Evolutionary conservation across 345 rosid genomes (phyloP).

Genomic region (Acer yangbiense): DNA sequence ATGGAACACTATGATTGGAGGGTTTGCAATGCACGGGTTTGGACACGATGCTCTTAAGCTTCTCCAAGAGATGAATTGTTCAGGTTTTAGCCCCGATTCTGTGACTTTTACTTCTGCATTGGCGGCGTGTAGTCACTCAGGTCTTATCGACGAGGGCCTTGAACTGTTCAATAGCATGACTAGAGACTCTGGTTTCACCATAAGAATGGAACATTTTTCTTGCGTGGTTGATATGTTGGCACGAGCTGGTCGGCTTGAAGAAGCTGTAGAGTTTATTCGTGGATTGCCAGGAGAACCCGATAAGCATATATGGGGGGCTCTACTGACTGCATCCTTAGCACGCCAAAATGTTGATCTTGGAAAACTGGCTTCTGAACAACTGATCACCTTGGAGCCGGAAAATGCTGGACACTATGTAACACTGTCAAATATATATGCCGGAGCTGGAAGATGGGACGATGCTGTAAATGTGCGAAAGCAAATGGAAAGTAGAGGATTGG

Average conservation of each 20-base stretch:
- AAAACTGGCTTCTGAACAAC: constrained; percentile 34
- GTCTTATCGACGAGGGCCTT: constrained; percentile 43
- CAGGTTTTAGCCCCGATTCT: constrained; percentile 33
- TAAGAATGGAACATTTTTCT: constrained; percentile 38
- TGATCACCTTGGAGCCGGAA: constrained; percentile 42
- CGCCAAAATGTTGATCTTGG: constrained; percentile 38
- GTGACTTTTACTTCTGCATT: constrained; percentile 23
- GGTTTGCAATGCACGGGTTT: constrained; percentile 26
- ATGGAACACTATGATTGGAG: constrained; percentile 49
- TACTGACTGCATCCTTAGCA: constrained; percentile 38
- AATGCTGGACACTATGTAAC: constrained; percentile 42
- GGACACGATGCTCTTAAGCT: constrained; percentile 38
- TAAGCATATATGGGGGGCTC: constrained; percentile 40
- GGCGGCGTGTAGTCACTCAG: constrained; percentile 38
- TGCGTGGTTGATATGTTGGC: constrained; percentile 46
- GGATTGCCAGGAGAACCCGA: constrained; percentile 38
- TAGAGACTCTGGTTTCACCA: constrained; percentile 21
- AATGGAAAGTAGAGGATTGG: constrained; percentile 33
- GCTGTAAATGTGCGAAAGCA: constrained; percentile 34
- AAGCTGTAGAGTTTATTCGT: constrained; percentile 31
- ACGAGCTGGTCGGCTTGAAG: constrained; percentile 41
- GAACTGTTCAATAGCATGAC: constrained; percentile 29
- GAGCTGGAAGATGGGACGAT: constrained; percentile 45
- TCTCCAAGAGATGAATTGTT: constrained; percentile 32
- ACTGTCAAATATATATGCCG: constrained; percentile 39